Conservation (phyloP, 192 early-diverging fungal species). For the Coemansia aciculifera region DNA sequence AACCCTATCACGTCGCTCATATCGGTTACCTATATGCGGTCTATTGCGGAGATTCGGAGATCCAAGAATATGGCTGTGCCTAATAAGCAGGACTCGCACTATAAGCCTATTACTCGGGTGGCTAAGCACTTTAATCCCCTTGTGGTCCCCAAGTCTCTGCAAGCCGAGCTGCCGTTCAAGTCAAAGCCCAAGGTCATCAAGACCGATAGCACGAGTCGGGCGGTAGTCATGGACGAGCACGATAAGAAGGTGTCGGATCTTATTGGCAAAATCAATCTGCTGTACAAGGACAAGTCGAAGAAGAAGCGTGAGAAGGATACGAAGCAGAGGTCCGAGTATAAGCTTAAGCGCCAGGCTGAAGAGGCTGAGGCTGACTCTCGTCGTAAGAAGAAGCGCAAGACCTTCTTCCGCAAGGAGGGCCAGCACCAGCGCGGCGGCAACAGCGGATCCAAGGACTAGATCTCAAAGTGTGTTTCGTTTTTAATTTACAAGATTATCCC, state of each 20-base stretch:
- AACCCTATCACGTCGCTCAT: slow-evolving; percentile 96
- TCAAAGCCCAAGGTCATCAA: slow-evolving; percentile 75
- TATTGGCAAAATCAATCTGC: slow-evolving; percentile 77
- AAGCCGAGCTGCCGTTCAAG: slow-evolving; percentile 84
- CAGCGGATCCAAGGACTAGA: slow-evolving; percentile 7
- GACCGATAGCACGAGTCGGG: slow-evolving; percentile 56
- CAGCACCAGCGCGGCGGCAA: slow-evolving; percentile 31
- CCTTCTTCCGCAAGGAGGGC: slow-evolving; percentile 69
- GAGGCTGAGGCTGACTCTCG: slow-evolving; percentile 56
- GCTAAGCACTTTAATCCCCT: slow-evolving; percentile 80
- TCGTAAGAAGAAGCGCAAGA: slow-evolving; percentile 70
- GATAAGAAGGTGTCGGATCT: slow-evolving; percentile 85
- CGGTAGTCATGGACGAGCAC: slow-evolving; percentile 86
- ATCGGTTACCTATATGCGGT: slow-evolving; percentile 86
- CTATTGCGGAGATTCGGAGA: slow-evolving; percentile 81
- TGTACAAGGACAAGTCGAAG: slow-evolving; percentile 70
- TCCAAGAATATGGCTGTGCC: slow-evolving; percentile 66
- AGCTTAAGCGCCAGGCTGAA: slow-evolving; percentile 56
- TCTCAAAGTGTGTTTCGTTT: not conserved
- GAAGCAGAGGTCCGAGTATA: slow-evolving; percentile 56
- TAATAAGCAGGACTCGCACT: slow-evolving; percentile 80
- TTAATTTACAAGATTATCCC: too few relatives aligned
- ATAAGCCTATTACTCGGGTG: slow-evolving; percentile 81
- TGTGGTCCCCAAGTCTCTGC: slow-evolving; percentile 76
- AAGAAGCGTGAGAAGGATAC: slow-evolving; percentile 66